Evolutionary conservation across 225 moss, liverwort and hornwort species (phyloP), one percentile per base, ranked within the genome.

Genomic region (Polytrichum formosum): DNA sequence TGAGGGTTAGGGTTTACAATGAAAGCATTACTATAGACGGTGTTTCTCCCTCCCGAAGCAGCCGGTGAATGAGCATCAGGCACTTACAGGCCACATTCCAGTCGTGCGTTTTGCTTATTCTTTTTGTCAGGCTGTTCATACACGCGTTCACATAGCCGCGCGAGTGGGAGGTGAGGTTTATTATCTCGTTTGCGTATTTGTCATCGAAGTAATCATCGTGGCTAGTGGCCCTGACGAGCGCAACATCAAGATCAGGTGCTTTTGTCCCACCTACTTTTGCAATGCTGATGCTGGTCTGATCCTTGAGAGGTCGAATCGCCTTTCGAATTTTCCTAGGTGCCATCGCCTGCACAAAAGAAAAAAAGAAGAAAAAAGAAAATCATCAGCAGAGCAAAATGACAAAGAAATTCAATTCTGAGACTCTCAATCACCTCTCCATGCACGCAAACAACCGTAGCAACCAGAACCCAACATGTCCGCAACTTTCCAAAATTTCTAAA

Each of bases 71-170:
- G 58, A 98, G 89, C 94, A 91, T 88, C 2, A 98, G 92, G 60
- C 86, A 75, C 68, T 98, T 98, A 54, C 94, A 73, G 54, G 97
- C 97, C 13, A 98, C 97, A 74, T 94, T 81, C 97, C 97, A 98
- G 66, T 98, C 93, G 23, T 76, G 86, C 1, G 97, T 98, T 75
- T 98, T 90, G 77, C 73, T 75, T 27, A 90, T 73, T 67, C 90
- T 81, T 75, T 81, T 90, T n/a, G 84, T 76, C 27, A 90, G 58
- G 55, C 87, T 80, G 33, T 76, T 75, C 28, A 90, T 83, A 62
- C 90, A 90, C 0, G 94, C 97, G 28, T 85, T 91, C 54, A 90
- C 86, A 35, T 94, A 98, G 4, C 92, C 94, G 5, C 94, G 92
- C 35, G 94, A 94, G 80, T 85, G 84, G 2, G 87, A 79, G 26